Evolutionary conservation across 2,329 filamentous ascomycete genomes (phyloP).

Genomic region (Ascochyta lentis): DNA sequence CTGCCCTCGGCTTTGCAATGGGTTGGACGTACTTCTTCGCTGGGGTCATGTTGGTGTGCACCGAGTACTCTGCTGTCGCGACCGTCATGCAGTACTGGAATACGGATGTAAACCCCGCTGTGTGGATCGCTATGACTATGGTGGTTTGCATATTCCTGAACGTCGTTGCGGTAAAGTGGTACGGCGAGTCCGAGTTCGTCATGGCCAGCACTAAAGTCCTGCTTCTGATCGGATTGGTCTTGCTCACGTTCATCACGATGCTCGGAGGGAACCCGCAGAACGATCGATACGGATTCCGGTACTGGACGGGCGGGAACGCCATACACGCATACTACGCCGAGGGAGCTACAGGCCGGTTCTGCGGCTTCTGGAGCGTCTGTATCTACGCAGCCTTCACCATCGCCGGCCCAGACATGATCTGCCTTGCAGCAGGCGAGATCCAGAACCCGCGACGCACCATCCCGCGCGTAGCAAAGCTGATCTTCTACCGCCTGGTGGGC

Average conservation of each 20-base stretch:
- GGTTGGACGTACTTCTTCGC: conserved; percentile 69
- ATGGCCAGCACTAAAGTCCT: conserved; percentile 43
- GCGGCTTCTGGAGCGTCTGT: conserved; percentile 50
- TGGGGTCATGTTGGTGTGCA: conserved; percentile 19
- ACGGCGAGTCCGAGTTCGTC: conserved; percentile 48
- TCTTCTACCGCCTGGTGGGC: conserved; percentile 67
- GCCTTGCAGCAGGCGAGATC: conserved; percentile 63
- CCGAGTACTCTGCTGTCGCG: conserved; percentile 42
- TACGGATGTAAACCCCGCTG: conserved; percentile 41
- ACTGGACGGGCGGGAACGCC: conserved; percentile 63
- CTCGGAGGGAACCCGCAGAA: conserved; percentile 62
- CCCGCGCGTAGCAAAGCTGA: conserved; percentile 64
- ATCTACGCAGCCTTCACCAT: conserved; percentile 62
- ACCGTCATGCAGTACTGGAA: conserved; percentile 48
- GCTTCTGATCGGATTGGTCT: conserved; percentile 54
- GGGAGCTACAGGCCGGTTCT: conserved; percentile 58
- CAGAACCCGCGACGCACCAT: conserved; percentile 64
- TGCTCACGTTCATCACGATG: conserved; percentile 63
- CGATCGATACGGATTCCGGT: conserved; percentile 62
- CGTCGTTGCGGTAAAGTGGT: conserved; percentile 46
- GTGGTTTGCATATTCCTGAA: conserved; percentile 45
- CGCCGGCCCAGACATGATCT: conserved; percentile 52
- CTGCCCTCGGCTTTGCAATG: conserved; percentile 77
- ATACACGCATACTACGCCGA: conserved; percentile 57
- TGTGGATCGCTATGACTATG: conserved; percentile 49